Base-by-base conservation (phyloP, 345 rosid species). In the Corchorus olitorius region DNA sequence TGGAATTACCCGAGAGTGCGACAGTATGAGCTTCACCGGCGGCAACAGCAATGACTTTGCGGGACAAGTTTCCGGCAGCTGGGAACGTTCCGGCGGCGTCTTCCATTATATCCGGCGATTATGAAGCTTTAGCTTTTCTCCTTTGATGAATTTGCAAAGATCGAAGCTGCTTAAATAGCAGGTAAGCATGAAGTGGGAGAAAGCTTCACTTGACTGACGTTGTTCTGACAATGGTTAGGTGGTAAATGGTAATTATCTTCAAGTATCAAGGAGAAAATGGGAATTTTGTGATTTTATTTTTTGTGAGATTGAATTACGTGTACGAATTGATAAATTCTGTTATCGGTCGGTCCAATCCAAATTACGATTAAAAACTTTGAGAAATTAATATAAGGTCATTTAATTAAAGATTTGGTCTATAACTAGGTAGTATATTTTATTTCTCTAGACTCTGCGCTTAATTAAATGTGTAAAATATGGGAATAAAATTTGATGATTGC, bases 1-100 rank as follows among this genome's bases (percentile, higher is more conserved):
- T 27, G 27, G 8, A 1, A 1, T 14, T 85, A 91, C 98, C 94
- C 6, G 94, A 70, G 19, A 93, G 91, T 61, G 88, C 94, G 22
- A 94, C 87, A 72, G 94, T 88, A 76, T 94, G 98, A 76, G 92
- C 84, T 89, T 94, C 98, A 6, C 97, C 98, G 77, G 97, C 88
- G 65, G 91, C 88, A 35, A 91, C 41, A 17, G 87, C 72, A 34
- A 79, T 55, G 16, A 89, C 81, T 76, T 86, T 89, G 52, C 77
- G 83, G 52, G 87, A 87, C 8, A 85, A 63, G 74, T 84, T 81
- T 20, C 76, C 82, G 52, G 89, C 67, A 13, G 14, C 77, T 45
- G 70, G 60, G 73, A 59, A 13, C 2, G 78, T 1, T 50, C 50
- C 73, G 59, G 76, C 8, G 70, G 62, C 11, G 39, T 20, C 79